Conservation (phyloP, 2,329 filamentous ascomycete species). For the Emmonsia crescens region DNA sequence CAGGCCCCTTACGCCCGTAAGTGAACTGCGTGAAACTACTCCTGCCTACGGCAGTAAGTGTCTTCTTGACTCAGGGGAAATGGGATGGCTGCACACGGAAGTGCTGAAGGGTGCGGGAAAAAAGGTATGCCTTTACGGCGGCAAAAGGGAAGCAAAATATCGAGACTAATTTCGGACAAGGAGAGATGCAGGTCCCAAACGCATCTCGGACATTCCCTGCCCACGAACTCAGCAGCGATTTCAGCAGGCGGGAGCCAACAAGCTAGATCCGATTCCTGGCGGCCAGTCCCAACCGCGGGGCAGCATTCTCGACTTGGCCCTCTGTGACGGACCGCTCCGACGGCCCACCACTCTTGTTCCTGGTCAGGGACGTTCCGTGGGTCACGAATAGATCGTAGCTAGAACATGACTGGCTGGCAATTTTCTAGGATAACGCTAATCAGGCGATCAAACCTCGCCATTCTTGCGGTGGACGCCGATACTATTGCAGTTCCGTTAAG, state of each 20-base stretch:
- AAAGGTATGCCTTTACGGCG: background rate
- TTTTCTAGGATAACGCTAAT: background rate
- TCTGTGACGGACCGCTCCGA: background rate
- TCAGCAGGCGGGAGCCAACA: background rate
- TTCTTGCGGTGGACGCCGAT: background rate
- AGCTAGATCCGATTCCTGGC: background rate
- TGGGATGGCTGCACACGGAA: background rate
- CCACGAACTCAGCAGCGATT: background rate
- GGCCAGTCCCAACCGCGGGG: background rate
- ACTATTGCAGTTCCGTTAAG: background rate
- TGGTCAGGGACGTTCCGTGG: too few relatives aligned
- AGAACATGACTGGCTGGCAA: background rate
- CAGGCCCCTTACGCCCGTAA: background rate
- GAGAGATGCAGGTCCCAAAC: background rate
- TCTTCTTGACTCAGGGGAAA: background rate
- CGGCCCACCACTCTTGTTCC: background rate
- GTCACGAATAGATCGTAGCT: too few relatives aligned
- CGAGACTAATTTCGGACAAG: background rate
- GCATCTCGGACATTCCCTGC: background rate
- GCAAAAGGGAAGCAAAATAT: background rate
- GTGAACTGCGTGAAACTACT: background rate
- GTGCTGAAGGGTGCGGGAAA: background rate
- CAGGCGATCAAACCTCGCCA: background rate
- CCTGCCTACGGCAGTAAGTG: background rate
- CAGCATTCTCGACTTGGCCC: background rate